Evolutionary conservation across 2,329 filamentous ascomycete genomes (phyloP).

Genomic region (Plectosphaerella cucumerina): DNA sequence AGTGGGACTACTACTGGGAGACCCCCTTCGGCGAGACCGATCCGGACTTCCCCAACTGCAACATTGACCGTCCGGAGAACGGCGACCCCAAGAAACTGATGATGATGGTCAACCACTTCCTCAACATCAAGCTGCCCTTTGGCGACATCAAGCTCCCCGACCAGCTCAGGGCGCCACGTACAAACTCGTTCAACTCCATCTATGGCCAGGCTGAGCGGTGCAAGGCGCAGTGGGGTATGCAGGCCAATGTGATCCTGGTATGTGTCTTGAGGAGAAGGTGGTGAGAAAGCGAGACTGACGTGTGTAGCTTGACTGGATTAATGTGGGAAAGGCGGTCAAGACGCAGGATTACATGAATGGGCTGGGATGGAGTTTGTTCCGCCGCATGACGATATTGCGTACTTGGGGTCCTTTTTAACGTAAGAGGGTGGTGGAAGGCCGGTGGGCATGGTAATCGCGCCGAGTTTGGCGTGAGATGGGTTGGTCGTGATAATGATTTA

Average conservation of each 20-base stretch:
- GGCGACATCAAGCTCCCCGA: constrained; percentile 30
- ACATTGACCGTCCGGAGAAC: constrained; percentile 54
- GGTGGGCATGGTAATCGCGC: too few species aligned
- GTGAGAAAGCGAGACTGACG: constrained; percentile 11
- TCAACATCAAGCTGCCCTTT: constrained; percentile 23
- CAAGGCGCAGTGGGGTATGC: constrained; percentile 15
- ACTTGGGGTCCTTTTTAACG: too few species aligned
- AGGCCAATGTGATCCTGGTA: constrained; percentile 30
- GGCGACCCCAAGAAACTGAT: constrained; percentile 33
- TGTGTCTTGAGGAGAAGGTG: constrained; percentile 10
- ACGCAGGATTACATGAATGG: constrained; percentile 34
- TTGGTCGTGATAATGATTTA: too few species aligned
- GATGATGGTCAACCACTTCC: constrained; percentile 39
- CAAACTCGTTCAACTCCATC: constrained; percentile 29
- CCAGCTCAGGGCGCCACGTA: constrained; percentile 20
- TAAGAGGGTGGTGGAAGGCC: too few species aligned
- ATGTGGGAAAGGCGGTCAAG: constrained; percentile 32
- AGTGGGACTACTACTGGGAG: constrained; percentile 68
- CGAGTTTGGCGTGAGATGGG: too few species aligned
- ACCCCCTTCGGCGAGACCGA: constrained; percentile 64
- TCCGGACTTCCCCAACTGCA: constrained; percentile 59
- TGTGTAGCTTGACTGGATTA: constrained; percentile 37
- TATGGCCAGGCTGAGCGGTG: constrained; percentile 22
- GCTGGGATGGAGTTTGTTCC: constrained; percentile 20
- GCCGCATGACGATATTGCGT: too few species aligned